Conservation (phyloP, 163 green algal genomes). For the Scenedesmus sp. region DNA sequence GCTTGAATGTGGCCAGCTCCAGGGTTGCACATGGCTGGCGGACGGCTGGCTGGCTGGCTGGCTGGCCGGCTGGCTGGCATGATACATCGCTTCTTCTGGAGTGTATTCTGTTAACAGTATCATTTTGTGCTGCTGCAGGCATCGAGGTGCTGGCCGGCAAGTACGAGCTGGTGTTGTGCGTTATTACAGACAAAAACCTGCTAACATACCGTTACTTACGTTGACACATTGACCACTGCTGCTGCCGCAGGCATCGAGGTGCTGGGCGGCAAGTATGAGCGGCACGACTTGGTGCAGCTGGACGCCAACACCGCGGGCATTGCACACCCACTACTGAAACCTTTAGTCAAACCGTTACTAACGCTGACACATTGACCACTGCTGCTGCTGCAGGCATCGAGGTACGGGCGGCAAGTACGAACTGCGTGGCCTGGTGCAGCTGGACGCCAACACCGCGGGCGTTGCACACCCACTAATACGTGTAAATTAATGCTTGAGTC, state of each 20-base stretch:
- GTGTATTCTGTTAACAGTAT: too few species aligned
- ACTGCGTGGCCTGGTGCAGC: slow-evolving; percentile 93
- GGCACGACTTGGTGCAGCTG: slow-evolving; percentile 95
- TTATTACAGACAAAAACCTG: too few species aligned
- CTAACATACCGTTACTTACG: too few species aligned
- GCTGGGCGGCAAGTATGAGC: slow-evolving; percentile 84
- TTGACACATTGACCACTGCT: too few species aligned
- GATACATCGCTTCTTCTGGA: too few species aligned
- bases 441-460: slow-evolving; percentile 78
- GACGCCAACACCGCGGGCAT: slow-evolving; percentile 80
- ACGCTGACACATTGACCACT: too few species aligned
- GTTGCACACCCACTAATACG: slow-evolving; percentile 54
- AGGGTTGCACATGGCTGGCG: too few species aligned
- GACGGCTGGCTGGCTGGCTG: too few species aligned
- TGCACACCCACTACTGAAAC: too few species aligned
- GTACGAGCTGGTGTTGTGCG: background rate
- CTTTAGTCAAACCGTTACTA: too few species aligned
- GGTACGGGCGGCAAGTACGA: slow-evolving; percentile 83
- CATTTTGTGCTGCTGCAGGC: background rate
- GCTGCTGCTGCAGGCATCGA: slow-evolving; percentile 53
- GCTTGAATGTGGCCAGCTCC: too few species aligned
- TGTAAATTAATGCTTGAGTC: too few species aligned
- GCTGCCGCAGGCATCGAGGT: slow-evolving; percentile 55
- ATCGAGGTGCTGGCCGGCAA: background rate
- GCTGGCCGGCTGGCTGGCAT: background rate